Percentiles rank a stretch among this genome's conserved stretches.
phyloP scores from a whole-genome alignment of 495 filamentous ascomycete genomes.

The Xylaria cubensis region DNA sequence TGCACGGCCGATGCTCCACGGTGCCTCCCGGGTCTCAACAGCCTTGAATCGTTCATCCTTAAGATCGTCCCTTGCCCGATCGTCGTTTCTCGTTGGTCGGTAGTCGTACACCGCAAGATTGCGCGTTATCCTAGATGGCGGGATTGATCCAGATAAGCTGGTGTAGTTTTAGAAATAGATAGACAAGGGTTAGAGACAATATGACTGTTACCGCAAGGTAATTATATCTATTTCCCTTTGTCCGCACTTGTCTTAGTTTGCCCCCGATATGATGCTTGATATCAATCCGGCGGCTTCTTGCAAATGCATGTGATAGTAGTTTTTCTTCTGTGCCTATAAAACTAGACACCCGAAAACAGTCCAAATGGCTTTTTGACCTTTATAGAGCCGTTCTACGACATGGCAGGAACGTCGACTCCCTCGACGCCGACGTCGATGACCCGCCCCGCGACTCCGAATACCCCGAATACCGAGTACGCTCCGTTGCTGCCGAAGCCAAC shows the following conservation, averaged over 20 bases:
- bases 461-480: slow-evolving; percentile 49
- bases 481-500: slow-evolving; percentile 55
- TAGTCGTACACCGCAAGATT: background rate
- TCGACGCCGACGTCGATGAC: slow-evolving; percentile 20
- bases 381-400: background rate
- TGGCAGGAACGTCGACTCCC: slow-evolving; percentile 18
- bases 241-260: background rate
- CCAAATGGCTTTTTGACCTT: background rate
- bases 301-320: background rate
- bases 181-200: background rate
- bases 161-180: background rate
- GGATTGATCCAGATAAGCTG: background rate
- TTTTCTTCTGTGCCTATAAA: background rate
- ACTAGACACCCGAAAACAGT: background rate
- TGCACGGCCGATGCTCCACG: slow-evolving; percentile 3
- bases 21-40: background rate
- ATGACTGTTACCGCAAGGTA: slow-evolving; percentile 18
- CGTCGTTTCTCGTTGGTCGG: background rate
- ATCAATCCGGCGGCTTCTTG: background rate
- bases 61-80: background rate
- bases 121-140: background rate
- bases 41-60: background rate
- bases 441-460: slow-evolving; percentile 19
- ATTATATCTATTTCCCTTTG: background rate
- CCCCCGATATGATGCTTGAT: background rate